Base-by-base conservation (phyloP, 177 flowering plant species). In the Vitis hybrid region DNA sequence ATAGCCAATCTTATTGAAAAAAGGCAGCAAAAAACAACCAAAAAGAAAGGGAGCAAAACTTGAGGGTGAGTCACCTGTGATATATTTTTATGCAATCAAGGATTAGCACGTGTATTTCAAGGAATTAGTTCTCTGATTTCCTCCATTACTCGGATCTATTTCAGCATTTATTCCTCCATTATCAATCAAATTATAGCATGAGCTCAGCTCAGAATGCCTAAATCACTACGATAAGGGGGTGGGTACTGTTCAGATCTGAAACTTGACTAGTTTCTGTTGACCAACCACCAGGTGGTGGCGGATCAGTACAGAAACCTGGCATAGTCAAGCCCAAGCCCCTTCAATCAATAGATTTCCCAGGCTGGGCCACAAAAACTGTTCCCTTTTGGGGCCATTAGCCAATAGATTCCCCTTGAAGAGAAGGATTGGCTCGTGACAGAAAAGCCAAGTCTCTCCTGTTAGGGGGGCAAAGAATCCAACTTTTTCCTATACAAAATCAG, bases 391-490 rank as follows among this genome's bases (percentile, higher is more conserved):
- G 51, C 65, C 64, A 69, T 17, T 50, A 57, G 32, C 10, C n/a
- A 11, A 8, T 32, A 64, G 75, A 74, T 74, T 64, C 70, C 32
- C 68, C 62, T 59, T 39, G 52, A 19, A 69, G 6, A 14, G 59
- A 51, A 62, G 57, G 48, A 54, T 34, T 21, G n/a, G 51, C 84
- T 66, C 78, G 81, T 83, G 82, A 83, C 82, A 80, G 60, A 83
- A 71, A 11, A 75, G 80, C 78, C 82, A 74, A 83, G 76, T 4
- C 14, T 62, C 56, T 70, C 68, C 32, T 58, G 39, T 70, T 56
- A 15, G 70, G 67, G 45, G 48, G 65, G 78, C 76, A 76, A 83
- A 70, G 77, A 69, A 80, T 75, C 79, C 75, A 23, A 61, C 50
- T 59, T 57, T 66, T 58, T 19, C 74, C 39, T 32, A 26, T 54